phyloP scores from a whole-genome alignment of 768 basidiomycete genomes.

The Dacryopinax primogenitus region DNA sequence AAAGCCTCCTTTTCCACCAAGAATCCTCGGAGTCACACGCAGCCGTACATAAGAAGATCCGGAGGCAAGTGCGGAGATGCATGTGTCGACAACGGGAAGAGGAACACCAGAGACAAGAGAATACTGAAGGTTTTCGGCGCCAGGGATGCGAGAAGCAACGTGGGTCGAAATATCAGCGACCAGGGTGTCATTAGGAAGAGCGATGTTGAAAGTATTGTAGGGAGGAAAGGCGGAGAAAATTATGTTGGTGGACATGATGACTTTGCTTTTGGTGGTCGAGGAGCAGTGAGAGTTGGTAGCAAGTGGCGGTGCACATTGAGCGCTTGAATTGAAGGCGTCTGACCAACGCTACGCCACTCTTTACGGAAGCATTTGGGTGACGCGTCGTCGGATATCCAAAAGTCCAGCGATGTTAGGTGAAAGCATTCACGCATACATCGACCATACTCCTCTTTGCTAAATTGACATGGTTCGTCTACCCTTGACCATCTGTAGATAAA shows the following conservation, averaged over 20 bases:
- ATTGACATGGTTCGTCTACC: neutral
- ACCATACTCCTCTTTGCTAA: neutral
- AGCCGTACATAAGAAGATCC: slow-evolving; percentile 41
- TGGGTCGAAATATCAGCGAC: slow-evolving; percentile 32
- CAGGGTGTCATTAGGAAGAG: slow-evolving; percentile 32
- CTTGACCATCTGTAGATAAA: neutral
- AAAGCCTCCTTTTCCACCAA: slow-evolving; percentile 95
- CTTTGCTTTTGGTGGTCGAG: slow-evolving; percentile 14
- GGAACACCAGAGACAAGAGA: slow-evolving; percentile 33
- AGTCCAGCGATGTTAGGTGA: neutral
- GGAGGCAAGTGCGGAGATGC: slow-evolving; percentile 30
- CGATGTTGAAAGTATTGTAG: slow-evolving; percentile 43
- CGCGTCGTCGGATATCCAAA: neutral
- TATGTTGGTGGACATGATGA: slow-evolving; percentile 39
- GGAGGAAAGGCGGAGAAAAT: slow-evolving; percentile 50
- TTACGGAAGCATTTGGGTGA: neutral
- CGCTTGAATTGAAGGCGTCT: too few relatives aligned
- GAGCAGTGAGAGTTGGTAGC: neutral
- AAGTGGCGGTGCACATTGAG: neutral
- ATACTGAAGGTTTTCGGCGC: slow-evolving; percentile 21
- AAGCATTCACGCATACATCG: neutral
- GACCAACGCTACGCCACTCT: neutral
- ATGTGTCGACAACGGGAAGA: slow-evolving; percentile 22
- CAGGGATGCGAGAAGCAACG: slow-evolving; percentile 36
- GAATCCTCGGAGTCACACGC: slow-evolving; percentile 57